A percentile compares a stretch with the other conserved stretches of the same genome.
These are phyloP conservation scores for Clonostachys sp. DNA, from an alignment of 2,329 filamentous ascomycete species.

Conservation along the genomic window DNA sequence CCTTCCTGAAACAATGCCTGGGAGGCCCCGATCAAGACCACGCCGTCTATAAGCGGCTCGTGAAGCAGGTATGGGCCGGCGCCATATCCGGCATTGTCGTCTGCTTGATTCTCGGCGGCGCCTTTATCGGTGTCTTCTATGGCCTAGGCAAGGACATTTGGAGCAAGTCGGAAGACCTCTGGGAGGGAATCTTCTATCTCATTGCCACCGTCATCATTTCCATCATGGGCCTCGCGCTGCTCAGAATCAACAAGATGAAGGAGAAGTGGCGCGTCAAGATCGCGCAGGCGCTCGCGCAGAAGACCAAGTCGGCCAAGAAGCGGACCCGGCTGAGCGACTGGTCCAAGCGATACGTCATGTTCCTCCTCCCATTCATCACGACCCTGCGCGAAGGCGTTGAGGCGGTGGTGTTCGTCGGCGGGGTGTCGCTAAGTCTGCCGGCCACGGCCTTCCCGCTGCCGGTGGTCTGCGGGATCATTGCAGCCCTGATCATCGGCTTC, in stretches of 20 bases:
- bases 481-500: slow-evolving; percentile 65
- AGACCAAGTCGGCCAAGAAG: background rate
- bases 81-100: slow-evolving; percentile 57
- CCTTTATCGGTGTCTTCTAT: slow-evolving; percentile 72
- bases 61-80: slow-evolving; percentile 65
- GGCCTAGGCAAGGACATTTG: slow-evolving; percentile 61
- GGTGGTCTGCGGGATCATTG: slow-evolving; percentile 65
- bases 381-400: slow-evolving; percentile 82
- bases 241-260: slow-evolving; percentile 78
- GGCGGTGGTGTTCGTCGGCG: slow-evolving; percentile 80
- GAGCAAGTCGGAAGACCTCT: slow-evolving; percentile 66
- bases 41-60: slow-evolving; percentile 56
- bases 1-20: slow-evolving; percentile 73
- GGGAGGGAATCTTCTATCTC: slow-evolving; percentile 75
- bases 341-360: slow-evolving; percentile 78
- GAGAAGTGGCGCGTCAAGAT: slow-evolving; percentile 87
- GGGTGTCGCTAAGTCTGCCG: slow-evolving; percentile 72
- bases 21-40: slow-evolving; percentile 51
- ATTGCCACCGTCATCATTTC: slow-evolving; percentile 77
- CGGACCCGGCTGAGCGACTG: slow-evolving; percentile 33
- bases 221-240: slow-evolving; percentile 72
- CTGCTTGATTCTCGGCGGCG: slow-evolving; percentile 60
- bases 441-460: slow-evolving; percentile 74
- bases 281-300: slow-evolving; percentile 56
- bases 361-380: slow-evolving; percentile 80